These are phyloP conservation scores for Prunus mume DNA, from an alignment of 306 rosid genomes.

Conservation along the genomic window DNA sequence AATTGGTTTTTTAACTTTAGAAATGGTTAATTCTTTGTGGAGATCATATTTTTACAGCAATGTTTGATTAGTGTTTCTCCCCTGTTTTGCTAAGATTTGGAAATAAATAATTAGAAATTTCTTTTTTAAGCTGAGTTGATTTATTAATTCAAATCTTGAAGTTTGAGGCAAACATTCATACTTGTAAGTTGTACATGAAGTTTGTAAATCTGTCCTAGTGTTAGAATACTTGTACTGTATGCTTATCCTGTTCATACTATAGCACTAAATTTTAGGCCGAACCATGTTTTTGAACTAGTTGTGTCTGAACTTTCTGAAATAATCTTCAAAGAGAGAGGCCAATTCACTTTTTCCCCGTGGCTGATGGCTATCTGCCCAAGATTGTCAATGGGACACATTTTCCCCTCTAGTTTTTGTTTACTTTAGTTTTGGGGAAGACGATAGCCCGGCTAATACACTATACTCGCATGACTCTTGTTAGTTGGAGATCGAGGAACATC, in stretches of 20 bases:
- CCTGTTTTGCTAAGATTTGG: neutral
- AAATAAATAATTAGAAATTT: neutral
- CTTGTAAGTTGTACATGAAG: too few species aligned
- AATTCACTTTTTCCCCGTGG: neutral
- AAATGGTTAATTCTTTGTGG: neutral
- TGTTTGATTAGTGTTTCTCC: neutral
- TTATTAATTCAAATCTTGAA: neutral
- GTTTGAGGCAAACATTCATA: neutral
- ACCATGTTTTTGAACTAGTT: neutral
- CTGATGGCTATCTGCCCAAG: neutral
- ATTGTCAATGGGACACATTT: neutral
- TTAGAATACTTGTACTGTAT: neutral
- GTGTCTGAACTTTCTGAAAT: neutral
- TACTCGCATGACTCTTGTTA: slow-evolving; percentile 24
- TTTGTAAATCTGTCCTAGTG: too few species aligned
- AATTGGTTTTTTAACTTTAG: too few species aligned
- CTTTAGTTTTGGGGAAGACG: slow-evolving; percentile 1
- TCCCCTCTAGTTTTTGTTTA: neutral
- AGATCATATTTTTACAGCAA: neutral
- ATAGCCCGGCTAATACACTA: slow-evolving; percentile 17
- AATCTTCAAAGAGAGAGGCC: neutral
- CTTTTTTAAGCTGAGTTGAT: neutral
- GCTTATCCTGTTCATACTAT: neutral
- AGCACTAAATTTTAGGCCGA: neutral
- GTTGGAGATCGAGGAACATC: slow-evolving; percentile 82